Percentiles rank a stretch among this genome's conserved stretches.
These are phyloP conservation scores for Aspergillus nidulans DNA, from an alignment of 495 filamentous ascomycete species.

Conservation along the genomic window DNA sequence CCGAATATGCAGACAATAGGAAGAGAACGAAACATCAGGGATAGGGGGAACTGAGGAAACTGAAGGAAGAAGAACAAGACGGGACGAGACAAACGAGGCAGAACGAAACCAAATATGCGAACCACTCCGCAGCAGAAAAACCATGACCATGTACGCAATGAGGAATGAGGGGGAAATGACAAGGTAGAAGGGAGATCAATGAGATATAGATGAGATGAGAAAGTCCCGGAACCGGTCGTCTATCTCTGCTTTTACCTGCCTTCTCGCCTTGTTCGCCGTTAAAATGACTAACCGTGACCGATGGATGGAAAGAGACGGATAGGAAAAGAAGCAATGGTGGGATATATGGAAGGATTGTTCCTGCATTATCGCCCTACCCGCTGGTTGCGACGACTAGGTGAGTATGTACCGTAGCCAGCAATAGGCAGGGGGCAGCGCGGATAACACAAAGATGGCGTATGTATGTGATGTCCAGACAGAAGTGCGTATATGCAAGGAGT, in stretches of 20 bases:
- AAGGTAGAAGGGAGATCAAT: background rate
- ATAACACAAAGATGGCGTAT: background rate
- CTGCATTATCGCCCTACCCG: background rate
- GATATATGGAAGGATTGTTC: background rate
- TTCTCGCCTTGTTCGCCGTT: slow-evolving; percentile 5
- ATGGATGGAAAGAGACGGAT: background rate
- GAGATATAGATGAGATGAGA: background rate
- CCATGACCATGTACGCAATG: background rate
- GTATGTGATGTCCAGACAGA: background rate
- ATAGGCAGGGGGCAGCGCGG: background rate
- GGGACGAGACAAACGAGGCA: no score
- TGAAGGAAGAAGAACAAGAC: no score
- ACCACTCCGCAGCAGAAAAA: background rate
- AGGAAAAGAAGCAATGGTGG: background rate
- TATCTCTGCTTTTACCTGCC: slow-evolving; percentile 2
- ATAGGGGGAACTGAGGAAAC: no score
- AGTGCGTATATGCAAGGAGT: background rate
- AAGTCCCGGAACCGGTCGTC: background rate
- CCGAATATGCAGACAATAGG: no score
- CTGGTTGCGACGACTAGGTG: background rate
- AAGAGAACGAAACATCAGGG: no score
- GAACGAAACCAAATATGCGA: no score
- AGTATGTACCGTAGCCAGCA: background rate
- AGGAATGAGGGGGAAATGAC: background rate
- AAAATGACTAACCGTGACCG: background rate